A percentile compares a stretch with the other conserved stretches of the same genome.
These are phyloP conservation scores for Leptodontidium sp. DNA, from an alignment of 2,329 filamentous ascomycete species.

Conservation along the genomic window DNA sequence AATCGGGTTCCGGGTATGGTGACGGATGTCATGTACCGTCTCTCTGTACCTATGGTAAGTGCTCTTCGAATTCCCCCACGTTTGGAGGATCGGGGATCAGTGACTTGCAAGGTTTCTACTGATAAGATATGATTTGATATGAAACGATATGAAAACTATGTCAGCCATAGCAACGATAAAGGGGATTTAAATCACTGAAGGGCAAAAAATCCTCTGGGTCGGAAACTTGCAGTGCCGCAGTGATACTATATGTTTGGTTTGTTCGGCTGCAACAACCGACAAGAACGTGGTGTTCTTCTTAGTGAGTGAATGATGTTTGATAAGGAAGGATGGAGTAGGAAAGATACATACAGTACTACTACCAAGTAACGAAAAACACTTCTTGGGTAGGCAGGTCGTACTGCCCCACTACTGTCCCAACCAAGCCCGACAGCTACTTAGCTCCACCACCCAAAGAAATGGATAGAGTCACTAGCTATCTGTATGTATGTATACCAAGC, in stretches of 20 bases:
- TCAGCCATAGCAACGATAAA: neutral
- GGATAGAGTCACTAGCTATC: neutral
- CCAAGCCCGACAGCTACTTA: neutral
- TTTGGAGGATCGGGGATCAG: neutral
- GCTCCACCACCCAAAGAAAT: slow-evolving; percentile 12
- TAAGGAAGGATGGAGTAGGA: neutral
- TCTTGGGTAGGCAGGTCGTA: slow-evolving; percentile 3
- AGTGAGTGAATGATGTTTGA: neutral
- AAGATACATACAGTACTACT: too few species aligned
- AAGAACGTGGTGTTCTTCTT: too few species aligned
- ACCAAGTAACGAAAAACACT: too few species aligned
- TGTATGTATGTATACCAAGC: neutral
- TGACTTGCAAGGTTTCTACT: neutral
- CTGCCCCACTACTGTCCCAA: neutral
- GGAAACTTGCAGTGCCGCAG: neutral
- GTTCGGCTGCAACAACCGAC: too few species aligned
- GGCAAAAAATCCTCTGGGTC: neutral
- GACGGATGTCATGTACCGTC: neutral
- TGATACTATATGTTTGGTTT: too few species aligned
- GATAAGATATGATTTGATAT: slow-evolving; percentile 6
- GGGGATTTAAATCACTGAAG: neutral
- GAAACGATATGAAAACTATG: neutral
- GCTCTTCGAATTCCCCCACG: neutral
- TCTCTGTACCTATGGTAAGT: neutral
- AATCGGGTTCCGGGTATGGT: neutral